Evolutionary conservation across 2,329 filamentous ascomycete genomes (phyloP).

Genomic region (Pseudogymnoascus sp.): DNA sequence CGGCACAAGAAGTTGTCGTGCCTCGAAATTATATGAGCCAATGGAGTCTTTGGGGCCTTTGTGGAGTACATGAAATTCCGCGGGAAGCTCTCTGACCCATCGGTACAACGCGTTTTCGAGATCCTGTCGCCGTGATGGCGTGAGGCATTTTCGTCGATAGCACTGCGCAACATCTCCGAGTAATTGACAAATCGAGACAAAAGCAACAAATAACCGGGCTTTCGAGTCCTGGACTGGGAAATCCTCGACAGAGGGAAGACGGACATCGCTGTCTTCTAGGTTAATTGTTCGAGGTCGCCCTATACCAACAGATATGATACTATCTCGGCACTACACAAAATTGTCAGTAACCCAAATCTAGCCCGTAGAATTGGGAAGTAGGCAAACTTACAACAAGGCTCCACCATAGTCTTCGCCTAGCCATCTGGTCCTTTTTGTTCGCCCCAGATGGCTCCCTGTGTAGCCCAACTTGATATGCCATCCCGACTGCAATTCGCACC

Average conservation of each 20-base stretch:
- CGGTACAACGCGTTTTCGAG: constrained; percentile 21
- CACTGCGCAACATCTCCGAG: constrained; percentile 9
- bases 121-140: background rate
- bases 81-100: constrained; percentile 31
- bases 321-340: constrained; percentile 28
- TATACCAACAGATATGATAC: constrained; percentile 32
- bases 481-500: constrained; percentile 33
- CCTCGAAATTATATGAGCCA: constrained; percentile 20
- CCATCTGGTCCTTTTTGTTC: constrained; percentile 26
- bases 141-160: constrained; percentile 8
- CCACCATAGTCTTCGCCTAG: constrained; percentile 36
- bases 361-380: background rate
- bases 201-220: constrained; percentile 8
- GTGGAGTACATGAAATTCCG: constrained; percentile 16
- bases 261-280: constrained; percentile 8
- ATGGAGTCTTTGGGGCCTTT: background rate
- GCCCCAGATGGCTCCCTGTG: constrained; percentile 31
- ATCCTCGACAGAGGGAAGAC: constrained; percentile 9
- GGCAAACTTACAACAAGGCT: constrained; percentile 30
- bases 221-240: background rate
- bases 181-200: constrained; percentile 7
- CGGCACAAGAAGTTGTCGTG: constrained; percentile 6
- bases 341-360: background rate
- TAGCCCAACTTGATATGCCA: constrained; percentile 37
- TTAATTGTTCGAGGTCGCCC: constrained; percentile 11